Percentiles rank a stretch among this genome's conserved stretches.
These are phyloP conservation scores for Ceratopteris richardii DNA, from an alignment of 75 land plant genomes.

Conservation along the genomic window DNA sequence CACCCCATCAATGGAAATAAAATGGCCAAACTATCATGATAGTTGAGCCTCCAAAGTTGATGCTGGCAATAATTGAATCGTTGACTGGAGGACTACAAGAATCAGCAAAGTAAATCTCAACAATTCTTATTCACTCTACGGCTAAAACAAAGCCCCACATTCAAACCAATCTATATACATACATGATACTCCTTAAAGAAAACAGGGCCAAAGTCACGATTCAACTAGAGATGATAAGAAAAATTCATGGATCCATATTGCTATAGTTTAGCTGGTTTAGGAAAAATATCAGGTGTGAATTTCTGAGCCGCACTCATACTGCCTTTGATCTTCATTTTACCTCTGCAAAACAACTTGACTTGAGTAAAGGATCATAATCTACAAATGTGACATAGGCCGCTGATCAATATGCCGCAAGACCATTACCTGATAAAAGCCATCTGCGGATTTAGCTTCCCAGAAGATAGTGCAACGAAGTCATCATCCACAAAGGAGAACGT, in stretches of 20 bases:
- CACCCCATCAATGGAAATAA: no score
- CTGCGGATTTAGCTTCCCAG: slow-evolving; percentile 93
- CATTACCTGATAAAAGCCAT: slow-evolving; percentile 89
- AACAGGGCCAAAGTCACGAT: neutral
- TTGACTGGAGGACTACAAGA: no score
- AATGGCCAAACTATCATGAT: no score
- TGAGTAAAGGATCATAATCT: no score
- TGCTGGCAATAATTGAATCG: no score
- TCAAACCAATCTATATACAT: no score
- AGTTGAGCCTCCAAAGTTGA: no score
- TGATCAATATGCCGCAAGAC: no score
- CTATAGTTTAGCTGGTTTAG: slow-evolving; percentile 77
- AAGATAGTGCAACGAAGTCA: slow-evolving; percentile 70
- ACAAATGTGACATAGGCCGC: no score
- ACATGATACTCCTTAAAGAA: neutral
- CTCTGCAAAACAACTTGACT: slow-evolving; percentile 57
- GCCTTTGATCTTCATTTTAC: slow-evolving; percentile 83
- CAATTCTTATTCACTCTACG: no score
- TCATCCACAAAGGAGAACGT: slow-evolving; percentile 84
- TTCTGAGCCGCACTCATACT: slow-evolving; percentile 90
- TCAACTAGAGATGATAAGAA: neutral
- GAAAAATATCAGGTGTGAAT: slow-evolving; percentile 93
- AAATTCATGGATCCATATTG: neutral
- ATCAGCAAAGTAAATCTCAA: no score
- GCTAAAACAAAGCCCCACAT: no score